These are phyloP conservation scores for Plasmodium vivax DNA, from an alignment of 169 alveolate genomes.

Conservation along the genomic window DNA sequence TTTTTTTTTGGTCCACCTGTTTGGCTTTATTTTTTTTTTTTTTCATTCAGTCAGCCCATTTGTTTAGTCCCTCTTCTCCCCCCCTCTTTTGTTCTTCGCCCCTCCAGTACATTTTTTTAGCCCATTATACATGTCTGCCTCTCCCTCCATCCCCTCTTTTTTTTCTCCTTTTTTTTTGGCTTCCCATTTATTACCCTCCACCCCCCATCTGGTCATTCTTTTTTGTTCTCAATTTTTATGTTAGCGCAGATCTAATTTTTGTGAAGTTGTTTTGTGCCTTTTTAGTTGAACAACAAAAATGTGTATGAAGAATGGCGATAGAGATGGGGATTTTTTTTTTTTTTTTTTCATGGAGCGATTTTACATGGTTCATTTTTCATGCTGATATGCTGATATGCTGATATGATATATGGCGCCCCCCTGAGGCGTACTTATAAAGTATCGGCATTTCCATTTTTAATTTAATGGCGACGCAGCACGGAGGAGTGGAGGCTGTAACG, in stretches of 20 bases:
- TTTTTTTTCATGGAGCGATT: background rate
- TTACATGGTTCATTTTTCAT: background rate
- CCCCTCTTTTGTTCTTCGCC: background rate
- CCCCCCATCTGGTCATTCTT: background rate
- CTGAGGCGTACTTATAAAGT: background rate
- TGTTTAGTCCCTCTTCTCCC: background rate
- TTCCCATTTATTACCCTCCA: background rate
- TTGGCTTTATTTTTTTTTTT: background rate
- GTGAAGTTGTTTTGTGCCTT: background rate
- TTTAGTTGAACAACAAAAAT: background rate
- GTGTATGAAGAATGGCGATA: background rate
- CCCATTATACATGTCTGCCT: no score
- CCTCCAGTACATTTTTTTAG: no score
- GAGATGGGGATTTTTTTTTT: background rate
- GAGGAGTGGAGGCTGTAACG: background rate
- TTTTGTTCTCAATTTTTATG: conserved; percentile 8
- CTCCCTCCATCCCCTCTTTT: background rate
- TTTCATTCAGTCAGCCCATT: background rate
- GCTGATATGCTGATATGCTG: background rate
- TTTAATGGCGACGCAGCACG: background rate
- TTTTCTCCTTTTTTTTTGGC: background rate
- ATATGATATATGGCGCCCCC: background rate
- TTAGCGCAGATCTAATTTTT: background rate
- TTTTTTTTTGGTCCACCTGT: background rate
- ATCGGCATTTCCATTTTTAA: background rate